Evolutionary conservation across 192 early-diverging fungal genomes (phyloP).

Genomic region (Pilaira anomala): DNA sequence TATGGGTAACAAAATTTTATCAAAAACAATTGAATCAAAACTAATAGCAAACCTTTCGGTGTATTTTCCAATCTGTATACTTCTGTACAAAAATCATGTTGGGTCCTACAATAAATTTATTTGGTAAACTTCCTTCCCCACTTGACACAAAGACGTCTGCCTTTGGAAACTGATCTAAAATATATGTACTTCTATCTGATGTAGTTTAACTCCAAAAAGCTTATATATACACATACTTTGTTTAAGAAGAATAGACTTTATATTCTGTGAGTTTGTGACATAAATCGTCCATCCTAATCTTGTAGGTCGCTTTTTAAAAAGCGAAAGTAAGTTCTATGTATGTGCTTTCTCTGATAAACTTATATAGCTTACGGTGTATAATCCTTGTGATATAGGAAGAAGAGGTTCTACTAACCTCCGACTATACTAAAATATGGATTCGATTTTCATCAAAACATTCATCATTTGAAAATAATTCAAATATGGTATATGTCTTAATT

Average conservation of each 20-base stretch:
- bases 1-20: no score
- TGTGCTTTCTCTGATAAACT: no score
- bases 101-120: neutral
- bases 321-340: neutral
- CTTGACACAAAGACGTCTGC: neutral
- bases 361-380: neutral
- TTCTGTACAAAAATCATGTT: conserved; percentile 10
- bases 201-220: neutral
- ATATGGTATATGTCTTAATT: conserved; percentile 1
- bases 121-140: neutral
- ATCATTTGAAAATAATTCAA: neutral
- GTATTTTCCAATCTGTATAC: conserved; percentile 3
- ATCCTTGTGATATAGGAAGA: neutral
- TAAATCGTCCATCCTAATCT: neutral
- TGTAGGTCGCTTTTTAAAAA: neutral
- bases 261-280: neutral
- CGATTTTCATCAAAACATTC: neutral
- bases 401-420: neutral
- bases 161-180: neutral
- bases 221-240: neutral
- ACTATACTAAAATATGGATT: no score
- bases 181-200: neutral
- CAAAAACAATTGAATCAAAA: no score
- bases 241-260: neutral
- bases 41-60: neutral